phyloP scores from a whole-genome alignment of 2,329 filamentous ascomycete genomes.

The Neopestalotiopsis clavispora region DNA sequence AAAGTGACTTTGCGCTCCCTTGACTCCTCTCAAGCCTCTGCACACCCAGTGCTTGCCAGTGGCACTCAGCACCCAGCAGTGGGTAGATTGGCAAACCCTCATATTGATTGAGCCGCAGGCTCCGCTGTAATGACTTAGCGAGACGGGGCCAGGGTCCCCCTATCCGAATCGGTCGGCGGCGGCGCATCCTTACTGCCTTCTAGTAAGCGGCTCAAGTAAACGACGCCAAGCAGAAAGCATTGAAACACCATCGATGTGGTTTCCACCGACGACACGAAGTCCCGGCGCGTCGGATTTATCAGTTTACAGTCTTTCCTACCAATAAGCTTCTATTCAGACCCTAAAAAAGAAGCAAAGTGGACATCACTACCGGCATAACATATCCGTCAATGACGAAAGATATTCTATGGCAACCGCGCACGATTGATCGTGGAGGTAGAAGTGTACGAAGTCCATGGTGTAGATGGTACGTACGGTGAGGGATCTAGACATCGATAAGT shows the following conservation, averaged over 20 bases:
- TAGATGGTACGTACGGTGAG: neutral
- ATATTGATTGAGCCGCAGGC: slow-evolving; percentile 7
- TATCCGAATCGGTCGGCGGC: neutral
- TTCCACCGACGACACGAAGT: neutral
- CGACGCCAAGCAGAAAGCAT: slow-evolving; percentile 1
- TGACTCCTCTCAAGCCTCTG: neutral
- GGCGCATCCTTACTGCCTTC: neutral
- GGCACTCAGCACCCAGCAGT: neutral
- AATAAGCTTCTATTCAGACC: neutral
- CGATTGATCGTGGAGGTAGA: neutral
- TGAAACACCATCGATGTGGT: neutral
- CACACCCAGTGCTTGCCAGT: too few relatives aligned
- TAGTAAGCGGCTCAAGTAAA: slow-evolving; percentile 13
- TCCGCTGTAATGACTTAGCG: neutral
- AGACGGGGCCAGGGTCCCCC: neutral
- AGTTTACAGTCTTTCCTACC: neutral
- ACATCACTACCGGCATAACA: neutral
- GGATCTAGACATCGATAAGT: neutral
- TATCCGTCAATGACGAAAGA: slow-evolving; percentile 2
- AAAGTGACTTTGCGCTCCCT: neutral
- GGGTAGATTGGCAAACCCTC: neutral
- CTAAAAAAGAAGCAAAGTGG: neutral
- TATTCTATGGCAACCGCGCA: neutral
- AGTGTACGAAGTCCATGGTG: neutral
- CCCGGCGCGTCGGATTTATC: neutral